A percentile compares a stretch with the other conserved stretches of the same genome.
Evolutionary conservation across 768 basidiomycete genomes (phyloP).

Genomic region (Collybia nuda): DNA sequence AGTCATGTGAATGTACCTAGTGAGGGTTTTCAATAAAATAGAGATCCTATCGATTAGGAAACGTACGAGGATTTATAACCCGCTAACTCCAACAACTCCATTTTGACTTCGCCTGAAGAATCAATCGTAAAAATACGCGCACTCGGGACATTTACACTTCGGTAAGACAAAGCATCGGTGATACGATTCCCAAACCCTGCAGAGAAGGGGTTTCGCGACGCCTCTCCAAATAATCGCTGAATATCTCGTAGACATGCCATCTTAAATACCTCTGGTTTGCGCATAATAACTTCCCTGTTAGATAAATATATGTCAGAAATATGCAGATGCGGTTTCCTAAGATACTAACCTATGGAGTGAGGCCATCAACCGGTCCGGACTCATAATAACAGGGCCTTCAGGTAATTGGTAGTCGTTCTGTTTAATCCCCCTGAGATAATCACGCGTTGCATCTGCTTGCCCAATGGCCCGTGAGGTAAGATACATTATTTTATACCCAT

Average conservation of each 20-base stretch:
- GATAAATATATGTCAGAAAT: neutral
- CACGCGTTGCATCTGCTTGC: conserved; percentile 94
- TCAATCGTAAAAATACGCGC: conserved; percentile 97
- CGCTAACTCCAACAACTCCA: conserved; percentile 93
- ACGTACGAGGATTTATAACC: conserved; percentile 92
- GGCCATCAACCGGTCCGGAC: conserved; percentile 92
- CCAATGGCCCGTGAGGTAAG: conserved; percentile 96
- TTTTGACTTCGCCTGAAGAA: conserved; percentile 91
- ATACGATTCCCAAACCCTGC: conserved; percentile 98
- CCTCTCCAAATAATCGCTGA: conserved; percentile 81
- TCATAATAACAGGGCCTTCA: conserved; percentile 98
- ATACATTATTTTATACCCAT: conserved; percentile 98
- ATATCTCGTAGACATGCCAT: conserved; percentile 99
- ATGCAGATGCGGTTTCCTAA: neutral
- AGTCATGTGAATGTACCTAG: conserved; percentile 96
- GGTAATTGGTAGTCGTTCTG: conserved; percentile 97
- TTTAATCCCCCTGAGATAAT: conserved; percentile 91
- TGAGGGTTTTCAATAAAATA: neutral
- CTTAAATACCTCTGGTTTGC: conserved; percentile 99
- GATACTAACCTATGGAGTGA: conserved; percentile 84
- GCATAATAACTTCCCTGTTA: conserved; percentile 93
- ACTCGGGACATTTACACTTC: conserved; percentile 92
- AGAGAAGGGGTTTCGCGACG: conserved; percentile 79
- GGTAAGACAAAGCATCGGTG: conserved; percentile 97
- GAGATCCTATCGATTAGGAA: too few relatives aligned